Conservation (phyloP, 495 filamentous ascomycete genomes). For the Trypethelium eluteriae region DNA sequence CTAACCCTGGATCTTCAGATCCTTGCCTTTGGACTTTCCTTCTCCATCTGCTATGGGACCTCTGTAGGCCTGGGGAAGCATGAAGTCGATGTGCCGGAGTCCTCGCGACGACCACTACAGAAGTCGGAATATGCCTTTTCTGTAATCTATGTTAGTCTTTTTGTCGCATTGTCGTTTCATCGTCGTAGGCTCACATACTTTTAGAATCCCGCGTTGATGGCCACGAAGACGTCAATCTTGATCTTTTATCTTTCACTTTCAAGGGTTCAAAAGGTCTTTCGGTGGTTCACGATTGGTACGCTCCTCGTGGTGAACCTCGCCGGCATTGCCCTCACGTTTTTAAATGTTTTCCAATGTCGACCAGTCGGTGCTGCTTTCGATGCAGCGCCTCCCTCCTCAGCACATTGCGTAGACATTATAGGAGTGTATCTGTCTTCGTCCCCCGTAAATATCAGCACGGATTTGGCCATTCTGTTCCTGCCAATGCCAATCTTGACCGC, state of each 20-base stretch:
- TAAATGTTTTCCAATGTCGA: constrained; percentile 85
- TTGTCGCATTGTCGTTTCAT: constrained; percentile 12
- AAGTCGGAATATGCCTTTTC: constrained; percentile 73
- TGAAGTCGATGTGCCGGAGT: constrained; percentile 50
- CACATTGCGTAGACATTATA: constrained; percentile 63
- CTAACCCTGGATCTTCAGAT: constrained; percentile 35
- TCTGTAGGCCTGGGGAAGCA: constrained; percentile 69
- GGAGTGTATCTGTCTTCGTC: constrained; percentile 77
- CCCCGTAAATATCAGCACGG: constrained; percentile 78
- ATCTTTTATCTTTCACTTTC: constrained; percentile 78
- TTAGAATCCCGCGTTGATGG: constrained; percentile 83
- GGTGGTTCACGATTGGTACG: constrained; percentile 61
- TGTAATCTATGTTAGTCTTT: constrained; percentile 64
- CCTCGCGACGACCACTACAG: constrained; percentile 45
- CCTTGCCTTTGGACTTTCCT: constrained; percentile 66
- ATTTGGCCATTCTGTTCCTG: constrained; percentile 72
- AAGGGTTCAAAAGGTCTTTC: constrained; percentile 63
- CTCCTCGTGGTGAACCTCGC: constrained; percentile 67
- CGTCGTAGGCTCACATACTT: constrained; percentile 14
- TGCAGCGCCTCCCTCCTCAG: constrained; percentile 37
- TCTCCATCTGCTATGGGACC: constrained; percentile 67
- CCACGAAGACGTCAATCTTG: constrained; percentile 84
- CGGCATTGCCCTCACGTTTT: constrained; percentile 68
- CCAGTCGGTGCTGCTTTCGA: constrained; percentile 59
- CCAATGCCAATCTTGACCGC: constrained; percentile 80